Conservation (phyloP, 1,284 basidiomycete species). For the Ustilago bromivora region DNA sequence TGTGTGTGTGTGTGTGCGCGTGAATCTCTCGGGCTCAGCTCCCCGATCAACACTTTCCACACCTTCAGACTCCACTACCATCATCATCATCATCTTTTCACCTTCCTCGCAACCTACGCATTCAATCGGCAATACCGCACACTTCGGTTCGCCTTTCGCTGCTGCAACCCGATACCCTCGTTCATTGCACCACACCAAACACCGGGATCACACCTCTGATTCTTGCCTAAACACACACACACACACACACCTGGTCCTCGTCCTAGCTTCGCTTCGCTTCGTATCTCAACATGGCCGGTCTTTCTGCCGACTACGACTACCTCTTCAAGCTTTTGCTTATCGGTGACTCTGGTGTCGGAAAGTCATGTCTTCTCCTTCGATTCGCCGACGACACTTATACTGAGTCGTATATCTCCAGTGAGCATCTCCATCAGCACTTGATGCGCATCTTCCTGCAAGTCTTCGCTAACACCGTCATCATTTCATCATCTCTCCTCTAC, state of each 20-base stretch:
- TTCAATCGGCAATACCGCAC: background rate
- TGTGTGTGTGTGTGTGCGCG: no score
- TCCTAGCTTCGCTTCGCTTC: no score
- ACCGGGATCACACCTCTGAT: background rate
- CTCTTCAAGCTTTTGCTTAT: constrained; percentile 72
- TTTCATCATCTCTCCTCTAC: background rate
- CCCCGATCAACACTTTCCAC: constrained; percentile 1
- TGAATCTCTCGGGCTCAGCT: background rate
- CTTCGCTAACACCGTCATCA: background rate
- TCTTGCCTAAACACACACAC: background rate
- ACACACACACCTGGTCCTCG: constrained; percentile 1
- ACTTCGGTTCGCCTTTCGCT: background rate
- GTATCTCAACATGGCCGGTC: constrained; percentile 55
- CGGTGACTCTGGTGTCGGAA: constrained; percentile 92
- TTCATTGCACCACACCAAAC: background rate
- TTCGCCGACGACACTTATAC: constrained; percentile 73
- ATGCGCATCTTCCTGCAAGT: background rate
- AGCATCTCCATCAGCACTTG: constrained; percentile 28
- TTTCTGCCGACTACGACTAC: constrained; percentile 68
- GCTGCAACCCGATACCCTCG: background rate
- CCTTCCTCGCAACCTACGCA: background rate
- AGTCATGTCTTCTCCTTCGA: constrained; percentile 74
- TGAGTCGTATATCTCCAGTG: constrained; percentile 72
- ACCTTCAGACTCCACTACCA: constrained; percentile 25
- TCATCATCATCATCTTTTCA: background rate